Percentiles rank a stretch among this genome's conserved stretches.
These are phyloP conservation scores for Pinus albicaulis DNA, from an alignment of 75 land plant genomes.

Conservation along the genomic window DNA sequence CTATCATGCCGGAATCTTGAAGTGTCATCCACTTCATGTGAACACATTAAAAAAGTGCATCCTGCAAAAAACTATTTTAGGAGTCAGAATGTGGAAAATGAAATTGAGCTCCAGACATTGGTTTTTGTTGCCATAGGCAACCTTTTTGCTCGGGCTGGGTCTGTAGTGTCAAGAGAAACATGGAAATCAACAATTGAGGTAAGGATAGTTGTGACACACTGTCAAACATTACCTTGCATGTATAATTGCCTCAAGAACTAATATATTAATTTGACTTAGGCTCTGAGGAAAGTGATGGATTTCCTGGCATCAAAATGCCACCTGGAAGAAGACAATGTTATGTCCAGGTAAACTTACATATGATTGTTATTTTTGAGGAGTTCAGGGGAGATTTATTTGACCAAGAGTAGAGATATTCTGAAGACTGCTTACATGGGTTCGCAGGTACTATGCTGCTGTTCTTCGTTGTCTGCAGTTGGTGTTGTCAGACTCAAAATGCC, in stretches of 20 bases:
- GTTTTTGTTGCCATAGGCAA: conserved; percentile 52
- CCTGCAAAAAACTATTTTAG: conserved; percentile 8
- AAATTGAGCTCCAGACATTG: conserved; percentile 60
- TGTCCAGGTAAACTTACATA: conserved; percentile 34
- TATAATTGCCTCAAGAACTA: not conserved
- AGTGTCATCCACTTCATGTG: conserved; percentile 2
- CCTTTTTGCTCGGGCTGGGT: conserved; percentile 45
- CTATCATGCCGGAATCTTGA: conserved; percentile 28
- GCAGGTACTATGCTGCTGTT: conserved; percentile 78
- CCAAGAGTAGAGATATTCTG: not conserved
- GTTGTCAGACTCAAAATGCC: conserved; percentile 63
- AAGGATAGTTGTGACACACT: not conserved
- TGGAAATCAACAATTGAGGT: conserved; percentile 69
- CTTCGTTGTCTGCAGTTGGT: conserved; percentile 79
- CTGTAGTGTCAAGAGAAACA: conserved; percentile 45
- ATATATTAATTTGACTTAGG: conserved; percentile 22
- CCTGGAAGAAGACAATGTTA: conserved; percentile 41
- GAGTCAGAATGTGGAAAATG: conserved; percentile 12
- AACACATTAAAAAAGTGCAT: conserved; percentile 6
- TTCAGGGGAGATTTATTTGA: not conserved
- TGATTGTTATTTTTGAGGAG: not conserved
- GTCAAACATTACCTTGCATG: not conserved
- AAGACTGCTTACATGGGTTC: not conserved
- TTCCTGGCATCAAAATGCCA: conserved; percentile 35
- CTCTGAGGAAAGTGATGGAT: conserved; percentile 52